Percentiles rank a stretch among this genome's conserved stretches.
Evolutionary conservation across 345 rosid species (phyloP).

Genomic region (Syzygium grande): DNA sequence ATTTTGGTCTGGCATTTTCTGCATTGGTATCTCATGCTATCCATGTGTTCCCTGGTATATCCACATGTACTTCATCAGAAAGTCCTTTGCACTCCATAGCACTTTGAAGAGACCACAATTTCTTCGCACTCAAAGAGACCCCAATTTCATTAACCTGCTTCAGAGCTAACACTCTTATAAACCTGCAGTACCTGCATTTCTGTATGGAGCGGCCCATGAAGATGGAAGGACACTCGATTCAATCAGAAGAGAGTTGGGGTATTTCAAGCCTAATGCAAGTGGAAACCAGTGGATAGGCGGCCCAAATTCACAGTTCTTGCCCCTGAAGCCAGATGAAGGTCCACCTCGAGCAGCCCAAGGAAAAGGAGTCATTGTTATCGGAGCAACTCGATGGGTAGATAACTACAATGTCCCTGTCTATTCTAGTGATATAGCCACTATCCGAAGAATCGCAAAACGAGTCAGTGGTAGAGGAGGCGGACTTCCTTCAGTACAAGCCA

Average conservation of each 20-base stretch:
- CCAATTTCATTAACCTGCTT: background rate
- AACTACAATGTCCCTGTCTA: constrained; percentile 78
- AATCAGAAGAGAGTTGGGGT: constrained; percentile 78
- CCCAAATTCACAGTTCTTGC: constrained; percentile 28
- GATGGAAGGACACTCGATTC: constrained; percentile 65
- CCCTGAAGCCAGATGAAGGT: constrained; percentile 62
- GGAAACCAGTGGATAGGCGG: constrained; percentile 77
- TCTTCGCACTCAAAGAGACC: background rate
- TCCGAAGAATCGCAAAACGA: constrained; percentile 52
- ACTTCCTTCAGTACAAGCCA: constrained; percentile 77
- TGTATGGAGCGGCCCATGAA: constrained; percentile 67
- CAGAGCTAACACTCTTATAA: background rate
- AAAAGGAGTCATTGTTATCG: constrained; percentile 60
- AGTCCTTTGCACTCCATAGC: background rate
- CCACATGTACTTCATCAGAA: background rate
- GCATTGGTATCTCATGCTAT: background rate
- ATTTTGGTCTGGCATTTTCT: background rate
- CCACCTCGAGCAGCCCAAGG: constrained; percentile 42
- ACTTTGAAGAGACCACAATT: background rate
- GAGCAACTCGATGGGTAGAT: constrained; percentile 78
- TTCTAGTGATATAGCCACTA: constrained; percentile 41
- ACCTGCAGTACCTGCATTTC: constrained; percentile 68
- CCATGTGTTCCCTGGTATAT: background rate
- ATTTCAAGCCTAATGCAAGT: constrained; percentile 63
- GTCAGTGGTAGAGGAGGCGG: constrained; percentile 83